phyloP scores from a whole-genome alignment of 2,329 filamentous ascomycete genomes.

The Ceratocystis destructans region DNA sequence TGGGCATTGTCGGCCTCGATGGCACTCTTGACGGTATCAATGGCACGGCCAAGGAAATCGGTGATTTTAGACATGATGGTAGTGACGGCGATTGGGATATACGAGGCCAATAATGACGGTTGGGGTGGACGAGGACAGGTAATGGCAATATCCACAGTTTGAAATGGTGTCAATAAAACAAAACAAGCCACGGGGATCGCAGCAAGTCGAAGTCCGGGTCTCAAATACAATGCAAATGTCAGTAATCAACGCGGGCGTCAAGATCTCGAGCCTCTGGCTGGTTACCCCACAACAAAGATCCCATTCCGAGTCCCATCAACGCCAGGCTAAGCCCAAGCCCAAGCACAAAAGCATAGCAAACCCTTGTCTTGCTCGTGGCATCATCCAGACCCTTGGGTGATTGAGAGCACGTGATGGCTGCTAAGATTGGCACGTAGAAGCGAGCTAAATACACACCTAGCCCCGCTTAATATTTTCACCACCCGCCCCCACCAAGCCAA shows the following conservation, averaged over 20 bases:
- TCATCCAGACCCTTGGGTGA: neutral
- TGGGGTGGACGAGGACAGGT: too few relatives aligned
- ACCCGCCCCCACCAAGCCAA: neutral
- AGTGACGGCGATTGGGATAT: neutral
- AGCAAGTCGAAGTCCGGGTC: neutral
- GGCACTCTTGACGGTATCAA: constrained; percentile 92
- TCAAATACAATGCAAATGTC: neutral
- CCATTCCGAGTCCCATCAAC: neutral
- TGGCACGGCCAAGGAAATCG: constrained; percentile 92
- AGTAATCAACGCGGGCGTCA: neutral
- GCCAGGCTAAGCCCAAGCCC: neutral
- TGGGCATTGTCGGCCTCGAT: constrained; percentile 92
- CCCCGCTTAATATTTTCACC: constrained; percentile 16
- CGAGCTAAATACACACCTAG: neutral
- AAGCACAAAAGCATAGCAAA: neutral
- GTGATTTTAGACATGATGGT: constrained; percentile 32
- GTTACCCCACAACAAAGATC: constrained; percentile 5
- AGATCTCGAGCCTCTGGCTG: neutral
- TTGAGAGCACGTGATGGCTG: neutral
- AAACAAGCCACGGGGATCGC: neutral
- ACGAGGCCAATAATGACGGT: too few relatives aligned
- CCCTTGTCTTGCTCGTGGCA: neutral
- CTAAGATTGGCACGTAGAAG: neutral
- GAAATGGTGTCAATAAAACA: neutral
- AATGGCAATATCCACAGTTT: neutral